Evolutionary conservation across 2,329 filamentous ascomycete genomes (phyloP).

Genomic region (Exophiala calicioides): DNA sequence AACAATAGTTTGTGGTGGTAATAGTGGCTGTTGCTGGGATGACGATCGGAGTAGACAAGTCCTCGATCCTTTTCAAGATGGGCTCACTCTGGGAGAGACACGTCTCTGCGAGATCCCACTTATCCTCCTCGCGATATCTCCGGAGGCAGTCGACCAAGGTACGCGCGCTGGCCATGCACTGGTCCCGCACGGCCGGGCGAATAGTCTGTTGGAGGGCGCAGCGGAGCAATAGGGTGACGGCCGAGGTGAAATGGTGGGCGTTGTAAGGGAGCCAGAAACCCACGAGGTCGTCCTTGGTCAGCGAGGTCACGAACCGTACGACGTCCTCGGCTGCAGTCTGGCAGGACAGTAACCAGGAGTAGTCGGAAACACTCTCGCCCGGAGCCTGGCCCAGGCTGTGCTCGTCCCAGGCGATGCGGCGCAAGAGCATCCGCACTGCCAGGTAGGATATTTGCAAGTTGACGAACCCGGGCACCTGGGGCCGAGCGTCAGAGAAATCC

Average conservation of each 20-base stretch:
- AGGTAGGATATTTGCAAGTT: conserved; percentile 49
- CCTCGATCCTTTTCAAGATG: conserved; percentile 38
- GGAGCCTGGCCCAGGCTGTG: too few species aligned
- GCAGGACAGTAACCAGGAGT: conserved; percentile 30
- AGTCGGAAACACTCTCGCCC: conserved; percentile 24
- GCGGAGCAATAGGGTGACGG: conserved; percentile 29
- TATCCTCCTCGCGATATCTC: conserved; percentile 50
- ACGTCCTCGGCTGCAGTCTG: conserved; percentile 25
- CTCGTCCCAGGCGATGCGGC: conserved; percentile 50
- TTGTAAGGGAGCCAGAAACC: conserved; percentile 32
- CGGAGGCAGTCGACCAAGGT: conserved; percentile 51
- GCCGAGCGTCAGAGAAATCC: conserved; percentile 35
- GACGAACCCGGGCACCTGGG: conserved; percentile 43
- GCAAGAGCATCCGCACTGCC: conserved; percentile 50
- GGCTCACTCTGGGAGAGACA: conserved; percentile 53
- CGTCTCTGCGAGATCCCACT: conserved; percentile 59
- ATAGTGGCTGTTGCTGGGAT: not conserved
- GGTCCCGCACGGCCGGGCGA: conserved; percentile 47
- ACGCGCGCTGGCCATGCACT: conserved; percentile 51
- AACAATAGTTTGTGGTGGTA: too few species aligned
- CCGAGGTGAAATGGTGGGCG: conserved; percentile 31
- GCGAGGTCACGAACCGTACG: conserved; percentile 46
- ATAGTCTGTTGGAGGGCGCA: conserved; percentile 38
- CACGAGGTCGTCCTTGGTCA: conserved; percentile 23
- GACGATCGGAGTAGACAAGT: conserved; percentile 57